Evolutionary conservation across 306 rosid species (phyloP).

Genomic region (Quercus berberidifolia): DNA sequence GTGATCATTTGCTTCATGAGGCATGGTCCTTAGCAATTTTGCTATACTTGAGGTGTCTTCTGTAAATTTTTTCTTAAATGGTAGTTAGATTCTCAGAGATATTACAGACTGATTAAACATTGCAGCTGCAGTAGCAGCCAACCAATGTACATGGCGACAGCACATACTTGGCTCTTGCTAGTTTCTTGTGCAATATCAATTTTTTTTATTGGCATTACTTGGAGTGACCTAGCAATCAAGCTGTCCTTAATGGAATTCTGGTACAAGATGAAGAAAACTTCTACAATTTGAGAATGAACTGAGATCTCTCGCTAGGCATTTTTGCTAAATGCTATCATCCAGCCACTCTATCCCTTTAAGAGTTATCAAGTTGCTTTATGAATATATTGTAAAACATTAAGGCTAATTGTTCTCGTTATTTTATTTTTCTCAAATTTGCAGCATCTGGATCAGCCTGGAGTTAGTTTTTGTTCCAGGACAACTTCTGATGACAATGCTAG

Average conservation of each 20-base stretch:
- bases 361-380: not conserved
- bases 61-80: not conserved
- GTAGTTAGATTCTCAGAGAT: not conserved
- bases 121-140: not conserved
- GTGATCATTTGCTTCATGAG: too few relatives aligned
- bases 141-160: not conserved
- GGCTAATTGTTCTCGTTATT: not conserved
- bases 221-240: not conserved
- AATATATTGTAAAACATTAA: not conserved
- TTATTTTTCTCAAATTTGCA: slow-evolving; percentile 29
- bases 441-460: slow-evolving; percentile 79
- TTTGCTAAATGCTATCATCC: not conserved
- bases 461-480: not conserved
- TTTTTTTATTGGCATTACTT: not conserved
- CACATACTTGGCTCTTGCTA: not conserved
- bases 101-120: not conserved
- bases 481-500: not conserved
- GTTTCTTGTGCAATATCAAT: not conserved
- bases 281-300: not conserved
- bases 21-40: too few relatives aligned
- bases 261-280: not conserved
- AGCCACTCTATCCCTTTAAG: not conserved
- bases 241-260: not conserved
- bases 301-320: not conserved
- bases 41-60: not conserved